phyloP scores from a whole-genome alignment of 176 grass and related monocot species.

The Lolium rigidum region DNA sequence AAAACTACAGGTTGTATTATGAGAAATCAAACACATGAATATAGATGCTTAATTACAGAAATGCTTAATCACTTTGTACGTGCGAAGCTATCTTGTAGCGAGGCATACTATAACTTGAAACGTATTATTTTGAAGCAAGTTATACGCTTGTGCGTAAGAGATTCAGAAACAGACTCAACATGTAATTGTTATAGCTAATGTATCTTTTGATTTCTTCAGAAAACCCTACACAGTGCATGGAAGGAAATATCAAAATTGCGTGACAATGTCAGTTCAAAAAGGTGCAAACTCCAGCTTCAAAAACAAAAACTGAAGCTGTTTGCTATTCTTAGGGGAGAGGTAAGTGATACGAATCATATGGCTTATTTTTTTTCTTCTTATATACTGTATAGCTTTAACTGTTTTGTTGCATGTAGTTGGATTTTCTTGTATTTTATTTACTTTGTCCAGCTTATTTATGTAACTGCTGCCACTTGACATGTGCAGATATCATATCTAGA shows the following conservation, averaged over 20 bases:
- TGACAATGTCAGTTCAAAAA: slow-evolving; percentile 77
- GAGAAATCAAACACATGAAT: slow-evolving; percentile 7
- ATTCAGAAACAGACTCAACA: not conserved
- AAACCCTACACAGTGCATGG: slow-evolving; percentile 87
- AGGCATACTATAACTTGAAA: not conserved
- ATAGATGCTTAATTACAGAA: not conserved
- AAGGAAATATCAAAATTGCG: slow-evolving; percentile 80
- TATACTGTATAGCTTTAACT: slow-evolving; percentile 4
- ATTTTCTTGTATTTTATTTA: not conserved
- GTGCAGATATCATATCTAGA: slow-evolving; percentile 80
- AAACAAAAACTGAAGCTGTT: slow-evolving; percentile 84
- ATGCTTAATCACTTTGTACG: slow-evolving; percentile 9
- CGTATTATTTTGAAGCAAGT: not conserved
- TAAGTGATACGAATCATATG: slow-evolving; percentile 33
- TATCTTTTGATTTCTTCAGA: slow-evolving; percentile 61
- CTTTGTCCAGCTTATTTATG: slow-evolving; percentile 33
- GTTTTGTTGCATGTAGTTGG: slow-evolving; percentile 21
- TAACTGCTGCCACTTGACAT: slow-evolving; percentile 47
- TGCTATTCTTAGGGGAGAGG: slow-evolving; percentile 85
- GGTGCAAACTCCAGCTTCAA: slow-evolving; percentile 74
- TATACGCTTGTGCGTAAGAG: not conserved
- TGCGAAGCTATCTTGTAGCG: not conserved
- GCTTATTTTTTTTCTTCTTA: not conserved
- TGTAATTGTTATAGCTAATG: slow-evolving; percentile 11
- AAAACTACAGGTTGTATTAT: not conserved